Percentiles rank a stretch among this genome's conserved stretches.
These are phyloP conservation scores for Neospermospora avenae DNA, from an alignment of 2,329 filamentous ascomycete genomes.

Conservation along the genomic window DNA sequence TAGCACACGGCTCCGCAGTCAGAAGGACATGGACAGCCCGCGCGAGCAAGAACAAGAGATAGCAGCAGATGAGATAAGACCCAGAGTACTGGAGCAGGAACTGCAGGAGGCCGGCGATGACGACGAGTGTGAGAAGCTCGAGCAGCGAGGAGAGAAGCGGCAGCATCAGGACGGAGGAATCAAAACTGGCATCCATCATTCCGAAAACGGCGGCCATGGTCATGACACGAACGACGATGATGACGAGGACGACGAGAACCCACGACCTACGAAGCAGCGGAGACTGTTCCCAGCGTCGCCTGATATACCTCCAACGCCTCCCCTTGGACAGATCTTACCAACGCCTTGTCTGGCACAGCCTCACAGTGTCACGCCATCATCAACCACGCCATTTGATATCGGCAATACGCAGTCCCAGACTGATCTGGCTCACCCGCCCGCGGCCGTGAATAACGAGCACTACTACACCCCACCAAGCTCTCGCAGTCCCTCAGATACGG, in stretches of 20 bases:
- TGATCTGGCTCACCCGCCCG: no score
- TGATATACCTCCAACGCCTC: slow-evolving; percentile 7
- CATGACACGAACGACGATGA: slow-evolving; percentile 9
- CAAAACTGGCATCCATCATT: slow-evolving; percentile 8
- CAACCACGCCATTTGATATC: slow-evolving; percentile 11
- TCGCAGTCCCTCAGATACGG: slow-evolving; percentile 13
- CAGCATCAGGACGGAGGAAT: slow-evolving; percentile 6
- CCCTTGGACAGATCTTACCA: background rate
- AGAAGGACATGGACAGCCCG: slow-evolving; percentile 7
- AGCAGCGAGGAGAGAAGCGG: slow-evolving; percentile 9
- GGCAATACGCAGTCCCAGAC: slow-evolving; percentile 10
- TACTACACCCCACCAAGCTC: slow-evolving; percentile 12
- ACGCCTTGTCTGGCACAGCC: background rate
- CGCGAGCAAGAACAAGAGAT: slow-evolving; percentile 11
- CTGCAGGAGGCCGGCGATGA: slow-evolving; percentile 5
- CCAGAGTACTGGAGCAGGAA: background rate
- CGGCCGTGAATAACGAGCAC: slow-evolving; percentile 10
- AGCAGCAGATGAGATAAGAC: slow-evolving; percentile 11
- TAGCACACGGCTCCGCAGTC: slow-evolving; percentile 9
- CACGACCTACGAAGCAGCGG: slow-evolving; percentile 13
- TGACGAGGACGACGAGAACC: slow-evolving; percentile 8
- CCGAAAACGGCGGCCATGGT: slow-evolving; percentile 6
- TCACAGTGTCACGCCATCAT: slow-evolving; percentile 9
- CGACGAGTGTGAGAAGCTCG: slow-evolving; percentile 1
- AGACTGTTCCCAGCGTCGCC: slow-evolving; percentile 9